Conservation (phyloP, 1,139 yeast genomes). For the Candida neerlandica region DNA sequence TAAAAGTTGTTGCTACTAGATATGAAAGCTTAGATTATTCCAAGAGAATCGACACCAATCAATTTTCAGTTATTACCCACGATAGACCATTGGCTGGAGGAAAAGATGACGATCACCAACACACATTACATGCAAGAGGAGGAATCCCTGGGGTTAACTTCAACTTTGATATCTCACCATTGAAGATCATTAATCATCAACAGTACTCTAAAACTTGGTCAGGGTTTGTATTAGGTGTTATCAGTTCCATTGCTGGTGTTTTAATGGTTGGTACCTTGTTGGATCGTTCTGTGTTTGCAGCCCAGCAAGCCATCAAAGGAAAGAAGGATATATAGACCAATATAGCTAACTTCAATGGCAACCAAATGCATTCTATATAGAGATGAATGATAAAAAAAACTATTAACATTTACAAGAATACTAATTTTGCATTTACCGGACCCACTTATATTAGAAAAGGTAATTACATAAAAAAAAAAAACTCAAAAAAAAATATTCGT, state of each 20-base stretch:
- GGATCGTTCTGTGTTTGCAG: constrained; percentile 88
- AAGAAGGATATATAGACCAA: constrained; percentile 55
- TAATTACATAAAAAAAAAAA: neutral
- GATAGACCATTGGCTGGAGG: constrained; percentile 87
- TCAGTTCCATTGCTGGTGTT: constrained; percentile 91
- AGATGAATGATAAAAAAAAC: neutral
- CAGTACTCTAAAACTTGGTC: constrained; percentile 80
- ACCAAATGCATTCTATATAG: neutral
- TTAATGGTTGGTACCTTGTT: constrained; percentile 87
- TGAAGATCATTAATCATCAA: constrained; percentile 87
- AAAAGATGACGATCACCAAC: constrained; percentile 85
- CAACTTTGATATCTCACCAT: constrained; percentile 88
- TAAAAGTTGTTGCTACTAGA: constrained; percentile 90
- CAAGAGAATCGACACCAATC: constrained; percentile 74
- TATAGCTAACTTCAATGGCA: neutral
- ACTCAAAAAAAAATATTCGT: neutral
- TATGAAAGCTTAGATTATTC: constrained; percentile 63
- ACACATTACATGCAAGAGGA: constrained; percentile 80
- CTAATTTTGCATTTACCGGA: neutral
- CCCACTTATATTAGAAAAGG: neutral
- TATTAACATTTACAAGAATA: neutral
- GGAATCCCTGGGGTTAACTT: constrained; percentile 91
- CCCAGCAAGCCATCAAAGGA: constrained; percentile 75
- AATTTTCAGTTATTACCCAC: constrained; percentile 88
- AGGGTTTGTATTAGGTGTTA: constrained; percentile 79